Base-by-base conservation (phyloP, 495 filamentous ascomycete genomes). In the Neurospora sp. region DNA sequence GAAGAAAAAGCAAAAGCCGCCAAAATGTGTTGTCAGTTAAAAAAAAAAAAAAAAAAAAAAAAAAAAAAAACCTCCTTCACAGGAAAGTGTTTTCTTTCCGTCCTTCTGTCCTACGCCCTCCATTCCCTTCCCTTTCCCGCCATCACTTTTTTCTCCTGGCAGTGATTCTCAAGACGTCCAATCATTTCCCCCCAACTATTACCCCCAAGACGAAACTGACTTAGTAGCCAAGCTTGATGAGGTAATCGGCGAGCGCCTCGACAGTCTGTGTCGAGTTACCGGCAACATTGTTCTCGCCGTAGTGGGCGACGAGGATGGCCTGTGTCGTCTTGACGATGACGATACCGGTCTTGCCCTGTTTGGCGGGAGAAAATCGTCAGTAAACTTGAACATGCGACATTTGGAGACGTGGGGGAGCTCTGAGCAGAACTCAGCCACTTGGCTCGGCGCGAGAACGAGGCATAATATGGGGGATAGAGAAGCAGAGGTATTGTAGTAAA, bases 281-380 rank as follows among this genome's bases (percentile, higher is more conserved):
- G 37, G 90, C 90, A 77, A 90, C 85, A 53, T 87, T 82, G 45
- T 75, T 80, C 80, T 96, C 94, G 77, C 85, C 86, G 86, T 97
- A 91, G 85, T 97, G 93, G 76, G 88, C 91, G 81, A 99, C 83
- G 78, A 99, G 89, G 79, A 97, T 87, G 77, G 93, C 92, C 83
- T 94, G 91, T 70, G 83, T 89, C 75, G 94, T 94, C 85, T 94
- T 94, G 80, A 90, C 89, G 76, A 93, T 87, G 78, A 90, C 83
- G 76, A 96, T 82, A 72, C 96, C 96, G 76, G 89, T 89, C 83
- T 91, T 93, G 76, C 91, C 93, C 94, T 98, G 74, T 38, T 61
- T 14, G 9, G 4, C n/a, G 4, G 14, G 5, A 35, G 22, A 65
- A 37, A 65, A 16, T 2, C 27, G 1, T 65, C 14, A 65, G 53